Evolutionary conservation across 345 rosid species (phyloP).

Genomic region (Chamaenerion angustifolium): DNA sequence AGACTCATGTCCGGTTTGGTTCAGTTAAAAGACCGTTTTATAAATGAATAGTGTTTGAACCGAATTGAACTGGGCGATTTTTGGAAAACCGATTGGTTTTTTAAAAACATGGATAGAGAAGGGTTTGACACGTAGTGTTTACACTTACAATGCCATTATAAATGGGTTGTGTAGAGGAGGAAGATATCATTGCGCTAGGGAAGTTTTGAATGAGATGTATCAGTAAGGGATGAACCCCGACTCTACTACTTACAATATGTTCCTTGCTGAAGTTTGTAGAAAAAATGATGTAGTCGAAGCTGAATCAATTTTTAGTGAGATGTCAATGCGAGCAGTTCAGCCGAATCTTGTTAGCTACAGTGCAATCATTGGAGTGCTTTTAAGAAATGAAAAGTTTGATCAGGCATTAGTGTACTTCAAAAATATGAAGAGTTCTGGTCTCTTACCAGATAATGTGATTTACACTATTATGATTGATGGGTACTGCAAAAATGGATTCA

Average conservation of each 20-base stretch:
- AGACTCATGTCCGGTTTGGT: no score
- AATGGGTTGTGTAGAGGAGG: slow-evolving; percentile 55
- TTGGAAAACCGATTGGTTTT: no score
- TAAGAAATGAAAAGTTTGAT: slow-evolving; percentile 16
- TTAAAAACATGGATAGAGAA: no score
- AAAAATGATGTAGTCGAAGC: slow-evolving; percentile 35
- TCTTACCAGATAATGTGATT: slow-evolving; percentile 52
- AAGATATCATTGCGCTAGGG: slow-evolving; percentile 39
- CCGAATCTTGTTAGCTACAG: slow-evolving; percentile 65
- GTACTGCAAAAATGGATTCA: slow-evolving; percentile 41
- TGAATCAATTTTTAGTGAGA: slow-evolving; percentile 37
- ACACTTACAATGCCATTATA: slow-evolving; percentile 50
- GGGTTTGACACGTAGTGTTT: slow-evolving; percentile 53
- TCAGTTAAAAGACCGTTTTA: no score
- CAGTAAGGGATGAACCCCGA: slow-evolving; percentile 46
- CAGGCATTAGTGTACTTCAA: slow-evolving; percentile 38
- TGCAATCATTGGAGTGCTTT: slow-evolving; percentile 23
- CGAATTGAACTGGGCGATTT: no score
- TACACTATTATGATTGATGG: slow-evolving; percentile 72
- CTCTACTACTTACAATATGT: slow-evolving; percentile 45
- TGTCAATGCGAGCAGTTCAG: slow-evolving; percentile 27
- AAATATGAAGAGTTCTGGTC: slow-evolving; percentile 35
- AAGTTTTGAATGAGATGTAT: slow-evolving; percentile 45
- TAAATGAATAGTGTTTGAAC: no score
- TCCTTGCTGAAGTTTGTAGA: slow-evolving; percentile 59